A percentile compares a stretch with the other conserved stretches of the same genome.
Evolutionary conservation across 2,329 filamentous ascomycete species (phyloP).

Genomic region (Cercospora brassicicola): DNA sequence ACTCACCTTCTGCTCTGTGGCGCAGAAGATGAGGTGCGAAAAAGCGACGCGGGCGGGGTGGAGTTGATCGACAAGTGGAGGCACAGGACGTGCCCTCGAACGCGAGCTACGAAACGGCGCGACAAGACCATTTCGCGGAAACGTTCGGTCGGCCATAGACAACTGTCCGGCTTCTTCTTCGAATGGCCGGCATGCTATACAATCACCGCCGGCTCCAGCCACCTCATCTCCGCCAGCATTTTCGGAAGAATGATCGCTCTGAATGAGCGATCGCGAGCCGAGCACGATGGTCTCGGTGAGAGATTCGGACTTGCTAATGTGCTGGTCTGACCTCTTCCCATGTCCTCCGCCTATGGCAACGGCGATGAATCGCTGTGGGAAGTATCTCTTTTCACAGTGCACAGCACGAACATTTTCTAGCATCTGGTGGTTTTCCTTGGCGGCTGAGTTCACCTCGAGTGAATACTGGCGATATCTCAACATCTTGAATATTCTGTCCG

Average conservation of each 20-base stretch:
- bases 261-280: background rate
- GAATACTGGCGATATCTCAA: background rate
- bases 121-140: background rate
- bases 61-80: background rate
- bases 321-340: background rate
- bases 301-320: background rate
- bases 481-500: background rate
- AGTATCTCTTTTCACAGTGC: background rate
- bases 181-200: background rate
- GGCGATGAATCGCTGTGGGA: background rate
- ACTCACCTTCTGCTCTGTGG: background rate
- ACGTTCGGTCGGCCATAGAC: background rate
- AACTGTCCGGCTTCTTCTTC: background rate
- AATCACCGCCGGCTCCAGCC: background rate
- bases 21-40: background rate
- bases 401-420: background rate
- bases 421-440: slow-evolving; percentile 2
- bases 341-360: background rate
- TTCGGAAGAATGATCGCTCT: background rate
- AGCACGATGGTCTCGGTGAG: background rate
- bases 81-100: background rate
- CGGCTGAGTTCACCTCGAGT: background rate
- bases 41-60: background rate
- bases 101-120: background rate
- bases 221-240: background rate